A percentile compares a stretch with the other conserved stretches of the same genome.
Conservation (phyloP, 2,329 filamentous ascomycete species). For the Sclerotinia subarctica region DNA sequence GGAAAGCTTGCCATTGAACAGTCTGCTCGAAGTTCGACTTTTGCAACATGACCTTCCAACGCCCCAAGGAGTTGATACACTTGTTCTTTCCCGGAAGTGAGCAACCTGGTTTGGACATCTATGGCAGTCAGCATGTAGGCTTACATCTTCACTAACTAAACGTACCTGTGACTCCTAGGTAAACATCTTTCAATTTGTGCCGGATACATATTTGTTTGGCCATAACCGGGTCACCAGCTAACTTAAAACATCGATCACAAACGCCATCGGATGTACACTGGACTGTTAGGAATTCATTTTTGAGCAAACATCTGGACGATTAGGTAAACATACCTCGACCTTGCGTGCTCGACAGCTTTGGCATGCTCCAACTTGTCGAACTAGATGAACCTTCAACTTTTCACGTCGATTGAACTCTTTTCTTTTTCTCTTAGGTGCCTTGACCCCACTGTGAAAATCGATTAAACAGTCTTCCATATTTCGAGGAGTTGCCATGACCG, state of each 20-base stretch:
- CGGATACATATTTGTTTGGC: slow-evolving; percentile 26
- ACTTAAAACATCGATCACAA: slow-evolving; percentile 23
- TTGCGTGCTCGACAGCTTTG: slow-evolving; percentile 25
- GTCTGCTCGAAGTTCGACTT: slow-evolving; percentile 21
- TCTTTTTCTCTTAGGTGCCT: slow-evolving; percentile 21
- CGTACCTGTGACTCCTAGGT: slow-evolving; percentile 25
- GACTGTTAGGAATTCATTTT: background rate
- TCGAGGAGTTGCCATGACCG: background rate
- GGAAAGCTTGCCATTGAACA: slow-evolving; percentile 21
- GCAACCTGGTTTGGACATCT: slow-evolving; percentile 23
- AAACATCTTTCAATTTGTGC: slow-evolving; percentile 25
- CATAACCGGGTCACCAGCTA: slow-evolving; percentile 19
- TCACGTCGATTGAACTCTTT: slow-evolving; percentile 22
- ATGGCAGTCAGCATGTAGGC: background rate
- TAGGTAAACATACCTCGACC: slow-evolving; percentile 20
- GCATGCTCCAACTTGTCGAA: slow-evolving; percentile 25
- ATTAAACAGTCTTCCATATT: slow-evolving; percentile 15
- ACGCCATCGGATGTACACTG: slow-evolving; percentile 26
- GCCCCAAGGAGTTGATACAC: slow-evolving; percentile 6
- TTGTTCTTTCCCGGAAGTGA: slow-evolving; percentile 17
- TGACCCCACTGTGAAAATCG: slow-evolving; percentile 12
- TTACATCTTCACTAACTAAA: background rate
- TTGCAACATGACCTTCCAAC: slow-evolving; percentile 18
- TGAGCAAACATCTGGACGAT: background rate
- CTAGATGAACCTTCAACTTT: slow-evolving; percentile 24